These are phyloP conservation scores for Rhizopogon parksii DNA, from an alignment of 1,284 basidiomycete genomes.

Conservation along the genomic window DNA sequence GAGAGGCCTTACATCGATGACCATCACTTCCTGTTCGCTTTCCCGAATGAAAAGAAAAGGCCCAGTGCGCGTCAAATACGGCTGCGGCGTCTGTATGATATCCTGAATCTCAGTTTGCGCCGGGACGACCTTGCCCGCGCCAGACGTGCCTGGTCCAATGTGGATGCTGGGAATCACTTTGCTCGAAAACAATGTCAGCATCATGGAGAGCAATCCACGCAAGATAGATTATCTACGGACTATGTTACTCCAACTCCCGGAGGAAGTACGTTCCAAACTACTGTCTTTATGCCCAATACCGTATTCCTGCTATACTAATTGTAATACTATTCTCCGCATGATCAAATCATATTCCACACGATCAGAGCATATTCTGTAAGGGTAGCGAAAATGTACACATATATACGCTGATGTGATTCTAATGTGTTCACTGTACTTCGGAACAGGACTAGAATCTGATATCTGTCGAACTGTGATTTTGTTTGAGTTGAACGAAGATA, in stretches of 20 bases:
- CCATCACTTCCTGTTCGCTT: constrained; percentile 49
- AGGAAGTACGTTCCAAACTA: constrained; percentile 43
- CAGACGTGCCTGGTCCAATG: constrained; percentile 64
- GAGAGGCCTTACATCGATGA: constrained; percentile 18
- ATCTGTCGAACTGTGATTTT: no score
- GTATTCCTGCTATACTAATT: constrained; percentile 16
- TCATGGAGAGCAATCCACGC: constrained; percentile 27
- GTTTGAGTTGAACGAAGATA: no score
- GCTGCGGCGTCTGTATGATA: constrained; percentile 64
- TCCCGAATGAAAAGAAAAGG: constrained; percentile 38
- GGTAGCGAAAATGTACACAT: background rate
- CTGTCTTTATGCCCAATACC: constrained; percentile 45
- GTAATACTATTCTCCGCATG: background rate
- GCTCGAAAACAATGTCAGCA: constrained; percentile 34
- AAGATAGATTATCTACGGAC: constrained; percentile 56
- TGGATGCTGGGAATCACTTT: constrained; percentile 70
- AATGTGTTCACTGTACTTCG: background rate
- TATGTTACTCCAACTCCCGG: constrained; percentile 61
- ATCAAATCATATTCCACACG: background rate
- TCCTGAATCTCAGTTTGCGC: constrained; percentile 69
- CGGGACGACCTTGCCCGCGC: constrained; percentile 63
- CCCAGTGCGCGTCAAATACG: constrained; percentile 58
- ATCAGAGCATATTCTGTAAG: background rate
- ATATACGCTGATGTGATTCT: background rate
- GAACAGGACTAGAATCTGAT: no score